Evolutionary conservation across 331 rosid species (phyloP).

Genomic region (Malus hybrid): DNA sequence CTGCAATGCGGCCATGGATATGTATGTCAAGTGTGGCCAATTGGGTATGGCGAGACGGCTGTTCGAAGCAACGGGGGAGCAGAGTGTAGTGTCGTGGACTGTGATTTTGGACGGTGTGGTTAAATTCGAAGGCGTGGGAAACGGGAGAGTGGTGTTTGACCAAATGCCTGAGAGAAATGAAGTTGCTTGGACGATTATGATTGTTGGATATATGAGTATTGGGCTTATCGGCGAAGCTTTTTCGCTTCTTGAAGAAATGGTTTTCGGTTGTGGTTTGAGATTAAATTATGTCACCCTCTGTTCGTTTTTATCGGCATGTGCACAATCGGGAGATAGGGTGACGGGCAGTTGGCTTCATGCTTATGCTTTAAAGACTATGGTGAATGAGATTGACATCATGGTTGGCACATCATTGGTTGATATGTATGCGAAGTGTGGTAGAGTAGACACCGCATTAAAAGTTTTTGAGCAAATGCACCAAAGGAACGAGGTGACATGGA

Average conservation of each 20-base stretch:
- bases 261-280: conserved; percentile 34
- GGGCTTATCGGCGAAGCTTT: conserved; percentile 44
- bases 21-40: conserved; percentile 58
- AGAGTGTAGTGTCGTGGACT: conserved; percentile 73
- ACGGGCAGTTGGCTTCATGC: conserved; percentile 66
- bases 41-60: conserved; percentile 40
- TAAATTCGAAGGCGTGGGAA: conserved; percentile 50
- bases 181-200: conserved; percentile 76
- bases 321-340: conserved; percentile 50
- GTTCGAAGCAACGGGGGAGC: conserved; percentile 44
- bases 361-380: conserved; percentile 51
- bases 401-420: conserved; percentile 64
- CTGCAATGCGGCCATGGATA: conserved; percentile 60
- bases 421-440: conserved; percentile 77
- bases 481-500: conserved; percentile 73
- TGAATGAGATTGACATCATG: conserved; percentile 36
- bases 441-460: conserved; percentile 34
- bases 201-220: conserved; percentile 44
- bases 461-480: conserved; percentile 36
- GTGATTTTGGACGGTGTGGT: conserved; percentile 59
- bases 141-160: conserved; percentile 59
- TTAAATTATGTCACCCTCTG: conserved; percentile 49
- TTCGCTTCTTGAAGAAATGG: conserved; percentile 43
- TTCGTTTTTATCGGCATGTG: conserved; percentile 53
- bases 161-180: conserved; percentile 68